phyloP scores from a whole-genome alignment of 495 filamentous ascomycete genomes.

The Articulospora tetracladia region DNA sequence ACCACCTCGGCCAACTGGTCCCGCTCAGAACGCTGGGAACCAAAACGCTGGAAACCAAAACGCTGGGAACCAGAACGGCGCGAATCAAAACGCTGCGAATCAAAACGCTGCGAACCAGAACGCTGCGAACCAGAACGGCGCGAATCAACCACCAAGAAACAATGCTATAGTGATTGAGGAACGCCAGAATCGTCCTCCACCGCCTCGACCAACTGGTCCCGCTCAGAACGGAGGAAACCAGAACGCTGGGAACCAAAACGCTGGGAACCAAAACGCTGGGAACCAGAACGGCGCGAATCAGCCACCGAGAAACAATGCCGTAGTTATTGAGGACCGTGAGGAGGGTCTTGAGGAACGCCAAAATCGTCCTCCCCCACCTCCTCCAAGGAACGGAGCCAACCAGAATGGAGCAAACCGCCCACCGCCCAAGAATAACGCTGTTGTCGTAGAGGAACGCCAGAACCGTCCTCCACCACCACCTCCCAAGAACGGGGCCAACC shows the following conservation, averaged over 20 bases:
- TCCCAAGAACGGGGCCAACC: background rate
- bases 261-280: background rate
- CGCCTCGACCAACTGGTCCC: background rate
- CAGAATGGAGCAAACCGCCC: background rate
- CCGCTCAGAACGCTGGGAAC: background rate
- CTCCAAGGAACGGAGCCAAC: background rate
- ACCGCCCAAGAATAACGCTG: background rate
- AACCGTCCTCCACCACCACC: background rate
- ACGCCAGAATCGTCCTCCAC: background rate
- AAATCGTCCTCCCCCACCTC: background rate
- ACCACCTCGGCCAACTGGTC: no score
- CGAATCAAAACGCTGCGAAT: background rate
- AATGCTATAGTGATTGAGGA: background rate
- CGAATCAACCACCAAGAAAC: background rate
- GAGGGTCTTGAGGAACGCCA: background rate
- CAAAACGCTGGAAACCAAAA: background rate
- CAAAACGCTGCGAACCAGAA: background rate
- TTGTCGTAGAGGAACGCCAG: background rate
- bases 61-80: background rate
- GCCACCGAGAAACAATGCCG: background rate
- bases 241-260: background rate
- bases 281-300: background rate
- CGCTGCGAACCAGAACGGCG: background rate
- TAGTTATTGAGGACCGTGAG: background rate
- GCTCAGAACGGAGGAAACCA: background rate